phyloP scores from a whole-genome alignment of 2,329 filamentous ascomycete species.

The Fusarium anguioides region DNA sequence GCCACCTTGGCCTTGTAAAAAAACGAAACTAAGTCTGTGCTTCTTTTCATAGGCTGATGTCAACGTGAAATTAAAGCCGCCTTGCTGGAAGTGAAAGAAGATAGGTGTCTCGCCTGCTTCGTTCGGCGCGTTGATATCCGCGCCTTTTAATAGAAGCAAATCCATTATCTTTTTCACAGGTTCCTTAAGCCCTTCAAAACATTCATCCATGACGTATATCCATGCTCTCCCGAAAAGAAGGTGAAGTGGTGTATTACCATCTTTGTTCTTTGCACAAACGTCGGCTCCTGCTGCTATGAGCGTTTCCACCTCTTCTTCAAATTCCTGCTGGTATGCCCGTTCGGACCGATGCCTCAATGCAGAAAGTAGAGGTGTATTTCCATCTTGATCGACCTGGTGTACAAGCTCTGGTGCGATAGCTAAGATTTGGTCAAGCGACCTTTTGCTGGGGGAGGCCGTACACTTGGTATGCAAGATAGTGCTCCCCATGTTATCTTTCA shows the following conservation, averaged over 20 bases:
- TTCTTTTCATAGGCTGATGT: neutral
- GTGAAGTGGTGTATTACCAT: neutral
- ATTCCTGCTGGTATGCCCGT: too few species aligned
- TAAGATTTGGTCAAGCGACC: neutral
- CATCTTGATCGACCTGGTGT: neutral
- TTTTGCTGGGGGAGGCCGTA: too few species aligned
- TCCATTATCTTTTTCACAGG: neutral
- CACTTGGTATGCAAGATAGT: neutral
- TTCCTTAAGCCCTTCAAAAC: too few species aligned
- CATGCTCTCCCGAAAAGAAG: neutral
- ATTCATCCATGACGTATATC: neutral
- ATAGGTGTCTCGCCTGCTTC: neutral
- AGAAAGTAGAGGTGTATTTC: neutral
- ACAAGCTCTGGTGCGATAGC: neutral
- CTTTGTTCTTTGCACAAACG: too few species aligned
- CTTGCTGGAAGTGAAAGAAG: neutral
- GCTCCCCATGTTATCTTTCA: neutral
- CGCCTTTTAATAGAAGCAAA: neutral
- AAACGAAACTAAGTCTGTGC: too few species aligned
- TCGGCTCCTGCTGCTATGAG: neutral
- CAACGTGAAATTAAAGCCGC: neutral
- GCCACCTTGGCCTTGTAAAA: too few species aligned
- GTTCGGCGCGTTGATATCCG: neutral
- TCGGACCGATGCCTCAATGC: accelerated
- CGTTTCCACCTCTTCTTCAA: neutral